phyloP scores from a whole-genome alignment of 768 basidiomycete genomes.

The Boletellus sp. region DNA sequence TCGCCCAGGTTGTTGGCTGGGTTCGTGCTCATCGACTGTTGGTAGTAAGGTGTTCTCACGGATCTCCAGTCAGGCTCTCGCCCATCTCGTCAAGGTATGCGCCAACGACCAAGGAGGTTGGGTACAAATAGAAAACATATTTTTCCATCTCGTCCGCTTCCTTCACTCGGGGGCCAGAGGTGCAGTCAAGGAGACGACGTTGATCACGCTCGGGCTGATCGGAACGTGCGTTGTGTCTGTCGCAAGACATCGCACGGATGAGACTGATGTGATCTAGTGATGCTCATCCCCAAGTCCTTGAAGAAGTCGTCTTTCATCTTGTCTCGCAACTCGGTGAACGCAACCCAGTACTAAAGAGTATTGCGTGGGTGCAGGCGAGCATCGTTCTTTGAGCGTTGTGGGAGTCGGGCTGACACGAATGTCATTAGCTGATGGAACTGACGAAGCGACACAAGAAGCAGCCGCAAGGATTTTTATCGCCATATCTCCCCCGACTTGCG shows the following conservation, averaged over 20 bases:
- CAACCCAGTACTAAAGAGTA: constrained; percentile 68
- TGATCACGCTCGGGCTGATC: constrained; percentile 58
- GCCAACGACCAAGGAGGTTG: constrained; percentile 33
- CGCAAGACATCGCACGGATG: neutral
- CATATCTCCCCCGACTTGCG: constrained; percentile 65
- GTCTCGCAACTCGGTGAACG: constrained; percentile 62
- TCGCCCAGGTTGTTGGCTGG: constrained; percentile 64
- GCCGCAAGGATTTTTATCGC: constrained; percentile 63
- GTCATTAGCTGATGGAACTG: constrained; percentile 51
- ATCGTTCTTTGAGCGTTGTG: neutral
- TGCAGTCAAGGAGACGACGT: constrained; percentile 56
- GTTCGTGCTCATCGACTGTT: constrained; percentile 36
- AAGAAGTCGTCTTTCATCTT: constrained; percentile 57
- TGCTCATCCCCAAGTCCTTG: constrained; percentile 48
- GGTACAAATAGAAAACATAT: constrained; percentile 38
- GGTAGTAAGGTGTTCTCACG: constrained; percentile 8
- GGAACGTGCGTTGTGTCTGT: constrained; percentile 34
- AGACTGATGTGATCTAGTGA: constrained; percentile 36
- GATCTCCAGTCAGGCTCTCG: constrained; percentile 40
- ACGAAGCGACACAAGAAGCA: constrained; percentile 57
- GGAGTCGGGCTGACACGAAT: constrained; percentile 2
- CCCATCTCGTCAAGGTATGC: constrained; percentile 44
- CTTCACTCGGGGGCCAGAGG: constrained; percentile 43
- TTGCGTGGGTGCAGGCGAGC: constrained; percentile 63
- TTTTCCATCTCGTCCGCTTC: constrained; percentile 44